Evolutionary conservation across 805 yeast species (phyloP).

Genomic region (Cyberlindnera mycetangii): DNA sequence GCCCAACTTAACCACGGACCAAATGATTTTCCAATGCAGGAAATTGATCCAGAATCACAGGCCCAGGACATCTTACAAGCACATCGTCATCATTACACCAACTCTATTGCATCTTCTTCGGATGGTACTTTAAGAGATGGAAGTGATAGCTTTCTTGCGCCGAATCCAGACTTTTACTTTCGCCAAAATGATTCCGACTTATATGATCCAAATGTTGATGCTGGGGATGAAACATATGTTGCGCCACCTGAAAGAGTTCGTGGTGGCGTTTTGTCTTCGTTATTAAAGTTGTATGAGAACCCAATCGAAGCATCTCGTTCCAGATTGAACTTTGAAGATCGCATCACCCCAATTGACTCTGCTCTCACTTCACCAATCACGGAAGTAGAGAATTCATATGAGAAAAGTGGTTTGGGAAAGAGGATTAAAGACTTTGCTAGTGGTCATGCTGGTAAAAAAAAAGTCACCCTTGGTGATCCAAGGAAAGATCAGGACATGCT

Average conservation of each 20-base stretch:
- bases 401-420: constrained; percentile 10
- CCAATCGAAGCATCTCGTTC: constrained; percentile 29
- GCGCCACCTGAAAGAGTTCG: constrained; percentile 66
- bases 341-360: constrained; percentile 17
- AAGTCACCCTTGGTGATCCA: constrained; percentile 22
- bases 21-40: constrained; percentile 41
- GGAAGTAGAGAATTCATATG: constrained; percentile 13
- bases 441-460: constrained; percentile 22
- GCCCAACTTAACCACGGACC: constrained; percentile 28
- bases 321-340: constrained; percentile 16
- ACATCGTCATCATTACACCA: constrained; percentile 34
- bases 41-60: constrained; percentile 44
- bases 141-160: constrained; percentile 29
- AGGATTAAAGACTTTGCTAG: constrained; percentile 20
- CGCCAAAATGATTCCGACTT: constrained; percentile 28
- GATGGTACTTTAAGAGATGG: constrained; percentile 18
- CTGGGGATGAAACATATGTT: constrained; percentile 40
- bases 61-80: constrained; percentile 53
- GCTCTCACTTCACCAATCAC: constrained; percentile 19
- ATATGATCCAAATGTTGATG: constrained; percentile 30
- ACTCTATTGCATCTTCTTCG: constrained; percentile 3
- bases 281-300: constrained; percentile 66
- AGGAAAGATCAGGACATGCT: constrained; percentile 16
- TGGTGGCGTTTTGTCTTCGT: constrained; percentile 82
- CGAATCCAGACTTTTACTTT: constrained; percentile 44